Base-by-base conservation (phyloP, 345 rosid species). In the Eucalyptus cloeziana region DNA sequence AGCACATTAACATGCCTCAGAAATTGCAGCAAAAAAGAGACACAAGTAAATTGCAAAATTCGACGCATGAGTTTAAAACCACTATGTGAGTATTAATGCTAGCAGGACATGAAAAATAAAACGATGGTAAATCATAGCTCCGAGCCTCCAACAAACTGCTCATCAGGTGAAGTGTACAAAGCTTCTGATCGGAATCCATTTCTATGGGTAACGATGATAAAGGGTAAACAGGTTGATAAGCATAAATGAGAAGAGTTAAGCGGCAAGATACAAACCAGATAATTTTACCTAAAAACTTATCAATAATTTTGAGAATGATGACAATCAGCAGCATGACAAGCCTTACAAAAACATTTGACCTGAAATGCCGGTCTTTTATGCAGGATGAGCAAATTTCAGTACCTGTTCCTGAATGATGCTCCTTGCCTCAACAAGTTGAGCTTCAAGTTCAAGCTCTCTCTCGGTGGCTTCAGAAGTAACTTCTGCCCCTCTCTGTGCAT, bases 391-490 rank as follows among this genome's bases (percentile, higher is more conserved):
- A 85, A 89, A 88, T 24, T 64, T 88, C 58, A 88, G 24, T 89
- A 97, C 99, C 99, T 98, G 99, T 93, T 98, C 99, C 92, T 97
- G 99, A 92, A 97, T 97, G 88, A 97, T 98, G 92, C 99, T 98
- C 79, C 99, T 97, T 49, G 99, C 99, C 93, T 98, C 99, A 83
- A 97, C 99, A 69, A 98, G 97, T 93, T 98, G 99, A 89, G 99
- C 99, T 95, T 97, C 98, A 43, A 98, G 99, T 91, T 97, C 99
- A 92, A 98, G 99, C 92, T 98, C 99, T 86, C 99, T 95, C 94
- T 98, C 99, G 33, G 98, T 94, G 21, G 95, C 99, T 94, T 98
- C 99, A 89, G 97, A 94, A 88, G 99, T 95, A 87, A 98, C 97
- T 71, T 95, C 95, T 87, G 99, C 96, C 86, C 91, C 99, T 93